These are phyloP conservation scores for Osmozyma mogii DNA, from an alignment of 805 yeast species.

Conservation along the genomic window DNA sequence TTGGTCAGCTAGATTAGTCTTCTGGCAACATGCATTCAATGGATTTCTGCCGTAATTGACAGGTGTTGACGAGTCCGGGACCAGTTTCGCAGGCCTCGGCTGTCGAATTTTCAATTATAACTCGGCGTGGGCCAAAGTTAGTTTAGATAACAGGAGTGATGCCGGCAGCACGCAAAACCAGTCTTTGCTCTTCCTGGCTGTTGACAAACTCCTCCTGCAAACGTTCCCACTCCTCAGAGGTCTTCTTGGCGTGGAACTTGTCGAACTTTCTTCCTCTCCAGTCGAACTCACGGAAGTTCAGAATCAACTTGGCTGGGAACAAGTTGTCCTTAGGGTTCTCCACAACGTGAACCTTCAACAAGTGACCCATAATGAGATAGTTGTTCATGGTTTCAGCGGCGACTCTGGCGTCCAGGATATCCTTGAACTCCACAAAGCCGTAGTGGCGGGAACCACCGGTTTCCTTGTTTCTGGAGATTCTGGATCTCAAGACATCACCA, in stretches of 20 bases:
- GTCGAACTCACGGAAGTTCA: conserved; percentile 9
- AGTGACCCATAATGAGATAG: conserved; percentile 81
- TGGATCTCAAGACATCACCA: conserved; percentile 72
- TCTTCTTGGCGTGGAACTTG: conserved; percentile 50
- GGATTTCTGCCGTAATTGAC: too few relatives aligned
- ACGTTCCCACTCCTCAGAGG: conserved; percentile 48
- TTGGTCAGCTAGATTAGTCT: too few relatives aligned
- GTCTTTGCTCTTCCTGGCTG: conserved; percentile 31
- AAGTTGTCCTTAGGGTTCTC: conserved; percentile 54
- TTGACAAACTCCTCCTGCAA: conserved; percentile 40
- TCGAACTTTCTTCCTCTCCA: conserved; percentile 16
- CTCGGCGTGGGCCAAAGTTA: background rate
- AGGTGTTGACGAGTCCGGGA: too few relatives aligned
- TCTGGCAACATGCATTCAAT: too few relatives aligned
- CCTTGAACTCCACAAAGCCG: conserved; percentile 80
- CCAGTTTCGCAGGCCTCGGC: conserved; percentile 4
- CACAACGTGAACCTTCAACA: conserved; percentile 51
- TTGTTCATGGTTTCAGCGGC: conserved; percentile 97
- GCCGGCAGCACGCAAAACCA: background rate
- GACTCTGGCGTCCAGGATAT: conserved; percentile 67
- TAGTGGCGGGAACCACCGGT: conserved; percentile 89
- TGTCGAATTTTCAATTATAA: background rate
- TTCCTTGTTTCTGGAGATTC: conserved; percentile 81
- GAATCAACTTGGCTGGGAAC: conserved; percentile 18
- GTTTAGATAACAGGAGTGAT: background rate